Conservation (phyloP, 2,329 filamentous ascomycete genomes). For the Triangularia setosa region DNA sequence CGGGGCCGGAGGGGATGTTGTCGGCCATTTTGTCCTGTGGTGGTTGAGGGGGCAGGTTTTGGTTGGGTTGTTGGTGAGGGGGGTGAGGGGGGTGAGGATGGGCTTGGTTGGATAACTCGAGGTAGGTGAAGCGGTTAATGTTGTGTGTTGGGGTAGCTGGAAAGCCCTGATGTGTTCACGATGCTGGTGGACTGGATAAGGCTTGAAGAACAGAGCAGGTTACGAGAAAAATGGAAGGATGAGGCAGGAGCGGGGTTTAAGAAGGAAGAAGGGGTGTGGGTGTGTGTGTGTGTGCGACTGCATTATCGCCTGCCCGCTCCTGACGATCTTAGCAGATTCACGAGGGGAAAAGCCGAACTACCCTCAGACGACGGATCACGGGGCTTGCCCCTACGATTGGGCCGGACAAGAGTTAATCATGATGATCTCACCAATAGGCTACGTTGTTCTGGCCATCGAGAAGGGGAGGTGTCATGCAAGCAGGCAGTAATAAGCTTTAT, state of each 20-base stretch:
- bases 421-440: slow-evolving; percentile 23
- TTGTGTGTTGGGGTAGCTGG: background rate
- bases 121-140: background rate
- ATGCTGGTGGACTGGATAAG: background rate
- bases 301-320: background rate
- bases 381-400: background rate
- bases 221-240: background rate
- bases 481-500: background rate
- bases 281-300: background rate
- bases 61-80: background rate
- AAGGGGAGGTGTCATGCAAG: background rate
- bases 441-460: background rate
- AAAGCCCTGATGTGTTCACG: background rate
- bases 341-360: background rate
- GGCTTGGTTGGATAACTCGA: background rate
- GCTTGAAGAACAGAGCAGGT: background rate
- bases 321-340: background rate
- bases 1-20: slow-evolving; percentile 15
- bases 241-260: slow-evolving; percentile 3
- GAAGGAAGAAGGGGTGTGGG: background rate
- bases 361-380: background rate
- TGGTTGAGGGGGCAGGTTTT: background rate
- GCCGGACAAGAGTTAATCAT: slow-evolving; percentile 11
- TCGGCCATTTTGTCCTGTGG: slow-evolving; percentile 15
- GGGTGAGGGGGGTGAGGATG: too few relatives aligned